Evolutionary conservation across 345 rosid genomes (phyloP).

Genomic region (Adansonia digitata): DNA sequence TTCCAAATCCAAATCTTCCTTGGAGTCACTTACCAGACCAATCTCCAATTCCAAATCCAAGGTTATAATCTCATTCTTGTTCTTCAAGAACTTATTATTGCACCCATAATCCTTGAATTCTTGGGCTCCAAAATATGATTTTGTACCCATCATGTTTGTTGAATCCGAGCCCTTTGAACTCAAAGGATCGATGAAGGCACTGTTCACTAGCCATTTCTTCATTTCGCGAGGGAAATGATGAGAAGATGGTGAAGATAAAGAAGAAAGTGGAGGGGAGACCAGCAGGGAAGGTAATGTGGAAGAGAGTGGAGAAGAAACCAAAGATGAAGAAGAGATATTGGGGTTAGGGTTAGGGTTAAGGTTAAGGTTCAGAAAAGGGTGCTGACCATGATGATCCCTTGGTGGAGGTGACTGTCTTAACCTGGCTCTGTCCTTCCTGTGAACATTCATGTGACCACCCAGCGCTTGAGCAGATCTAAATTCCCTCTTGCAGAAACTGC

Average conservation of each 20-base stretch:
- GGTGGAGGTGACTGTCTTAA: constrained; percentile 71
- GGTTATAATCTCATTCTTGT: constrained; percentile 38
- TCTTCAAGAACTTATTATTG: constrained; percentile 33
- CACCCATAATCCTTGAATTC: constrained; percentile 27
- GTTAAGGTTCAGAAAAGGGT: constrained; percentile 42
- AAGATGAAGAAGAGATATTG: constrained; percentile 35
- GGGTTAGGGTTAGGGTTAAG: constrained; percentile 61
- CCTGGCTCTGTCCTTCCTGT: constrained; percentile 86
- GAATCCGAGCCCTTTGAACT: constrained; percentile 25
- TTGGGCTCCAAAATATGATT: constrained; percentile 15
- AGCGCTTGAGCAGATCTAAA: constrained; percentile 96
- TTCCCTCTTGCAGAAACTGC: constrained; percentile 93
- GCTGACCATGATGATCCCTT: constrained; percentile 34
- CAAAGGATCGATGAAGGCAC: constrained; percentile 22
- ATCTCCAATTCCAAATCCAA: constrained; percentile 70
- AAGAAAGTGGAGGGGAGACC: constrained; percentile 37
- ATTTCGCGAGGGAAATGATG: constrained; percentile 24
- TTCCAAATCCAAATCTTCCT: constrained; percentile 77
- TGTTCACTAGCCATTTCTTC: constrained; percentile 22
- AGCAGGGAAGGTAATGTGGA: constrained; percentile 18
- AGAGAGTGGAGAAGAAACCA: constrained; percentile 28
- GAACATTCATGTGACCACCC: constrained; percentile 98
- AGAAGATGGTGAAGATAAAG: constrained; percentile 31
- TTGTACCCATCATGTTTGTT: constrained; percentile 7
- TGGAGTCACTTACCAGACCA: constrained; percentile 44